A percentile compares a stretch with the other conserved stretches of the same genome.
These are phyloP conservation scores for Arabidopsis arenosa DNA, from an alignment of 345 rosid genomes.

Conservation along the genomic window DNA sequence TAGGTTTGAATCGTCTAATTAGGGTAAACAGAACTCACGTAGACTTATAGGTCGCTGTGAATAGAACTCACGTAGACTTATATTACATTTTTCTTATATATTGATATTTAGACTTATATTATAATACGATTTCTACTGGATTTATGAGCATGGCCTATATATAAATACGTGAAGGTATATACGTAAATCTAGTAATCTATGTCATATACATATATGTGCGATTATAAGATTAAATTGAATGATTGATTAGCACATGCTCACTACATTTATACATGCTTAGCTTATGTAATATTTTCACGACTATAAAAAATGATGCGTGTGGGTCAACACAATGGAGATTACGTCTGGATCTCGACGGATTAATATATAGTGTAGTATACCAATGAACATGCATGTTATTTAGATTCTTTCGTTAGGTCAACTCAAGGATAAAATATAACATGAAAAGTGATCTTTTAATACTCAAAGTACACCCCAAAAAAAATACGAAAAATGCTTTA, in stretches of 20 bases:
- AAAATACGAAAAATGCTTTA: neutral
- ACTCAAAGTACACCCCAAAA: neutral
- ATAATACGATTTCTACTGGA: neutral
- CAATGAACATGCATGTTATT: slow-evolving; percentile 41
- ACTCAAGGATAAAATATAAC: slow-evolving; percentile 13
- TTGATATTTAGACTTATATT: neutral
- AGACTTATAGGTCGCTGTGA: slow-evolving; percentile 20
- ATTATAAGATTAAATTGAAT: neutral
- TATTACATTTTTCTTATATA: too few relatives aligned
- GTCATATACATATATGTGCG: neutral
- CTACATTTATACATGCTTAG: neutral
- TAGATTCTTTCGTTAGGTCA: slow-evolving; percentile 37
- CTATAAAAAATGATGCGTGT: slow-evolving; percentile 16
- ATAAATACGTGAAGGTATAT: neutral
- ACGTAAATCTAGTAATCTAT: neutral
- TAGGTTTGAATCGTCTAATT: slow-evolving; percentile 24
- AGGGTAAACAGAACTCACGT: slow-evolving; percentile 34
- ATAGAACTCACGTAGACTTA: slow-evolving; percentile 3
- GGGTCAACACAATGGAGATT: slow-evolving; percentile 27
- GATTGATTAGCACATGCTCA: slow-evolving; percentile 33
- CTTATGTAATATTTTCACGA: neutral
- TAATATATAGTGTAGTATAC: slow-evolving; percentile 30
- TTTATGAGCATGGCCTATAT: neutral
- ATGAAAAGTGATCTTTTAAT: slow-evolving; percentile 10
- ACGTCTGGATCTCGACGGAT: slow-evolving; percentile 36